Percentiles rank a stretch among this genome's conserved stretches.
phyloP scores from a whole-genome alignment of 2,329 filamentous ascomycete genomes.

The Beauveria sp. region DNA sequence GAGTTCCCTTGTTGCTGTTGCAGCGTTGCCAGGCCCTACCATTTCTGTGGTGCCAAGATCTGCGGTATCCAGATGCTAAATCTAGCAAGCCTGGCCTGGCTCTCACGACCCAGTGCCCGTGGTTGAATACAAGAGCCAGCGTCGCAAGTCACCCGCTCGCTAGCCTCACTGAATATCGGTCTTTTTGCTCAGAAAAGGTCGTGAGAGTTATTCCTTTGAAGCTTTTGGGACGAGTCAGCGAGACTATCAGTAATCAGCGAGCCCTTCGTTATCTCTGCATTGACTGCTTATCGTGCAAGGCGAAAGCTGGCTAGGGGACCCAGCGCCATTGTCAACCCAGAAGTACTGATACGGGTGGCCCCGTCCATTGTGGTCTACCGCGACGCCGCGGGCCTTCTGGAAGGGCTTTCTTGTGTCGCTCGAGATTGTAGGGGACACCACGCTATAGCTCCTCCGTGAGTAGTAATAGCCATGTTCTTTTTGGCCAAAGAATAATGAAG shows the following conservation, averaged over 20 bases:
- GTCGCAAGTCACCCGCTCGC: background rate
- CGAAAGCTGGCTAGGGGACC: background rate
- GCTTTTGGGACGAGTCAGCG: background rate
- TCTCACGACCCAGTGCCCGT: background rate
- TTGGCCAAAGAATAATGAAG: background rate
- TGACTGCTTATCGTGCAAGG: background rate
- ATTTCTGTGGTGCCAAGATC: conserved; percentile 10
- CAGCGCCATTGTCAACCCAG: background rate
- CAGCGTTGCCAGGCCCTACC: background rate
- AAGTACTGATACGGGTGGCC: background rate
- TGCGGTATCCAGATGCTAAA: conserved; percentile 5
- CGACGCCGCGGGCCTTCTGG: background rate
- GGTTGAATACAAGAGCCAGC: background rate
- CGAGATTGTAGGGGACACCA: background rate
- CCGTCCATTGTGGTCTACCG: background rate
- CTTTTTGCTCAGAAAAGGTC: no score
- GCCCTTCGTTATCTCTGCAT: background rate
- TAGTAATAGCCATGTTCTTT: no score
- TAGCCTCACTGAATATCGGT: background rate
- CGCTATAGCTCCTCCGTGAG: background rate
- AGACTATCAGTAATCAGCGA: background rate
- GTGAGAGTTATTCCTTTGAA: no score
- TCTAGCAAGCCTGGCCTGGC: background rate
- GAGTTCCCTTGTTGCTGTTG: background rate
- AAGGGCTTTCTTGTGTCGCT: background rate